Base-by-base conservation (phyloP, 148 eudicot species). In the Nyssa sinensis region DNA sequence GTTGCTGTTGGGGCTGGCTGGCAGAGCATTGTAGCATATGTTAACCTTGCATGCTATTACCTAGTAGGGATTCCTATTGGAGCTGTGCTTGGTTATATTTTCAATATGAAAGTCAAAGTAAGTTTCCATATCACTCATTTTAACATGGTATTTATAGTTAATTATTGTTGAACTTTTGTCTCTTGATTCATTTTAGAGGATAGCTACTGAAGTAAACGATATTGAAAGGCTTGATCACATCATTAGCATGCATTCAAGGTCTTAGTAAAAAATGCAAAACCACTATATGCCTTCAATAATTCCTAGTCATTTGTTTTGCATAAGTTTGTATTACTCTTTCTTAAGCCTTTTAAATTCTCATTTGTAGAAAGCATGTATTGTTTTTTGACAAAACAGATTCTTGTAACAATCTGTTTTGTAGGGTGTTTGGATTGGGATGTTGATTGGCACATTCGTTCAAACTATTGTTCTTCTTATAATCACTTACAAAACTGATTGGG, bases 351-450 rank as follows among this genome's bases (percentile, higher is more conserved):
- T 37, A 23, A 64, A 37, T 4, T 23, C 0, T 35, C 8, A 28
- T 30, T 3, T 30, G 67, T 30, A 64, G 5, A 32, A 32, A 64
- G 30, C 17, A 30, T 55, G 9, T 37, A 3, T 37, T 9, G 25
- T 4, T 21, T 17, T 24, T 55, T 55, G 23, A 5, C 51, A 44
- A 44, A 44, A 21, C 25, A 10, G 21, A 1, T 29, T 25, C 32
- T 69, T 2, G 58, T n/a, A 27, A 24, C 4, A 32, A 24, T 57
- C 62, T 80, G 67, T 23, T 74, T 35, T 34, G 61, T 35, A 85
- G 88, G 88, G 88, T 65, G 84, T 85, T 41, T 85, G 88, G 88
- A 70, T 72, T 55, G 88, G 88, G 30, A 85, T 85, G 88, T 14
- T 82, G 41, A 29, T 82, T 23, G 88, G 88, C 23, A 85, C 84